Conservation (phyloP, 305 asterid species). For the Ajuga reptans region DNA sequence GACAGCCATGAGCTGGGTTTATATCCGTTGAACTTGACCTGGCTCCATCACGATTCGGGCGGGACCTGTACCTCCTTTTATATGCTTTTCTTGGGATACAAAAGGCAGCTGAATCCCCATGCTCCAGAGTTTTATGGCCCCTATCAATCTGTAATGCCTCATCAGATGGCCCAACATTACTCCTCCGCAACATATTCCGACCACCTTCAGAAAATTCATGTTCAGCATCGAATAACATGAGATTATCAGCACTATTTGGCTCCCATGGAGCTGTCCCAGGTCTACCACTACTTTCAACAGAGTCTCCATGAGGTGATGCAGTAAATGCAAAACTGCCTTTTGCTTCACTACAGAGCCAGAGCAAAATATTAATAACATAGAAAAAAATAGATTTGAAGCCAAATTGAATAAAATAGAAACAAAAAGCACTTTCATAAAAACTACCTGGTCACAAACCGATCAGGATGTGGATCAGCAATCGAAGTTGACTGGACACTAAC, state of each 20-base stretch:
- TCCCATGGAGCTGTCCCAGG: conserved; percentile 63
- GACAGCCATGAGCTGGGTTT: conserved; percentile 43
- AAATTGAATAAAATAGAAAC: too few species aligned
- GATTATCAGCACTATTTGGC: conserved; percentile 78
- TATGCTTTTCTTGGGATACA: conserved; percentile 71
- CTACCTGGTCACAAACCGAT: conserved; percentile 50
- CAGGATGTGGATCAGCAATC: conserved; percentile 40
- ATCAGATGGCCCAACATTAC: conserved; percentile 43
- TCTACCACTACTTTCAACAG: conserved; percentile 92
- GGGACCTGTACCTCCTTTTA: conserved; percentile 67
- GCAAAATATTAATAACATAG: neutral
- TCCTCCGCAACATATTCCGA: conserved; percentile 39
- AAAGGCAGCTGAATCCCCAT: conserved; percentile 57
- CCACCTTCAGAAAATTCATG: conserved; percentile 58
- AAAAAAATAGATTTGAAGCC: neutral
- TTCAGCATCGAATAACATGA: conserved; percentile 70
- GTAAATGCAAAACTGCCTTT: conserved; percentile 78
- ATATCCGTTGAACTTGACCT: conserved; percentile 53
- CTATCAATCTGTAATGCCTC: conserved; percentile 40
- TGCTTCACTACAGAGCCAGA: conserved; percentile 57
- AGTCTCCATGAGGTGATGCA: conserved; percentile 91
- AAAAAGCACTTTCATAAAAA: neutral
- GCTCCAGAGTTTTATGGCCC: conserved; percentile 43
- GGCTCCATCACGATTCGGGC: conserved; percentile 66
- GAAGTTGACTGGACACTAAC: conserved; percentile 83